Evolutionary conservation across 2,329 filamentous ascomycete genomes (phyloP).

Genomic region (Trichoderma sp.): DNA sequence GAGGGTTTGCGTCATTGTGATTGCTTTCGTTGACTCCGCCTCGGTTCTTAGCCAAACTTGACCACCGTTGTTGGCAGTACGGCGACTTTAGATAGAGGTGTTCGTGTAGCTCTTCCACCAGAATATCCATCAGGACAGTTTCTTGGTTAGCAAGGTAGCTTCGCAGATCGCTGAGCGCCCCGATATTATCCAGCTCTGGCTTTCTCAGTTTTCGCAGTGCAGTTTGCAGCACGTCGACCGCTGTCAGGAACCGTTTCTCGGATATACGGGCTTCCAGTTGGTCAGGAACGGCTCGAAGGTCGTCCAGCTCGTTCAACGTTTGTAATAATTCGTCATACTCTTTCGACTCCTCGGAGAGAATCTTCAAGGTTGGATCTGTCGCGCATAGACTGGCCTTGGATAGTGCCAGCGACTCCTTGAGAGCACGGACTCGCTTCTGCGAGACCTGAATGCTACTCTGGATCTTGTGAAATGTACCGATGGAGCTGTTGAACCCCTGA

Average conservation of each 20-base stretch:
- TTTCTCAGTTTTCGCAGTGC: constrained; percentile 80
- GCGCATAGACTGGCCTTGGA: constrained; percentile 80
- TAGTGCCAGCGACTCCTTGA: constrained; percentile 80
- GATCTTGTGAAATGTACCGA: constrained; percentile 98
- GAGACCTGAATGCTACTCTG: constrained; percentile 89
- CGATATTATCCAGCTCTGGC: constrained; percentile 88
- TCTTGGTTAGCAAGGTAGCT: constrained; percentile 93
- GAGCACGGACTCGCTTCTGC: constrained; percentile 76
- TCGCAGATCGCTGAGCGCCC: constrained; percentile 80
- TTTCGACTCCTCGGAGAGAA: constrained; percentile 82
- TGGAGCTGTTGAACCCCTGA: constrained; percentile 98
- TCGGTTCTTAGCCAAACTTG: constrained; percentile 71
- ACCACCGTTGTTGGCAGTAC: constrained; percentile 96
- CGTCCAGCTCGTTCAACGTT: constrained; percentile 79
- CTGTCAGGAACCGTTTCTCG: constrained; percentile 90
- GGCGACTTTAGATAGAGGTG: constrained; percentile 97
- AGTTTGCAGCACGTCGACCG: constrained; percentile 88
- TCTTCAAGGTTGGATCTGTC: constrained; percentile 88
- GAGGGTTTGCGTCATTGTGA: constrained; percentile 46
- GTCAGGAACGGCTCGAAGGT: constrained; percentile 85
- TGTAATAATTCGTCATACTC: constrained; percentile 89
- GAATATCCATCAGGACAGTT: constrained; percentile 84
- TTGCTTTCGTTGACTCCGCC: constrained; percentile 50
- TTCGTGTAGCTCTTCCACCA: constrained; percentile 96
- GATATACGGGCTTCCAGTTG: constrained; percentile 92